A percentile compares a stretch with the other conserved stretches of the same genome.
Conservation (phyloP, 495 filamentous ascomycete species). For the Collariella sp. region DNA sequence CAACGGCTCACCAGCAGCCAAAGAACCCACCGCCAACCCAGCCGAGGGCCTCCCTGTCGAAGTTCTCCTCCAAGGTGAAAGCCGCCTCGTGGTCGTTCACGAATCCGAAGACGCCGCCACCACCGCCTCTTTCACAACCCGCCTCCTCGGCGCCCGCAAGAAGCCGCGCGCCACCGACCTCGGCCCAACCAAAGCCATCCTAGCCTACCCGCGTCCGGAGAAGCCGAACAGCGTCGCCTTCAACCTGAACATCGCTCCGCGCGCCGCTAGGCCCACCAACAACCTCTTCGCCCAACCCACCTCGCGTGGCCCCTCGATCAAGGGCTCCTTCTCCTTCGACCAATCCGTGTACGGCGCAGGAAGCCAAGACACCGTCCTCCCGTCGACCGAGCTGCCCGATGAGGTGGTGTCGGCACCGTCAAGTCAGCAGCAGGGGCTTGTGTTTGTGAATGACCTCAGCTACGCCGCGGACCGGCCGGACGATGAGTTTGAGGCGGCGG, state of each 20-base stretch:
- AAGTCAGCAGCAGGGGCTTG: conserved; percentile 25
- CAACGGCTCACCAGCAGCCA: conserved; percentile 23
- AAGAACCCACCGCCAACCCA: conserved; percentile 13
- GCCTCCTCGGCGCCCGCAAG: conserved; percentile 25
- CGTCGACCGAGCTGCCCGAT: conserved; percentile 15
- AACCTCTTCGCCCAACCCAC: conserved; percentile 11
- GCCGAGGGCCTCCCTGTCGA: conserved; percentile 43
- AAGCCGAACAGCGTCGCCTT: conserved; percentile 36
- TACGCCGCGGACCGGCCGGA: conserved; percentile 35
- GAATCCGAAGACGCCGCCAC: conserved; percentile 29
- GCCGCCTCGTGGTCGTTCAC: conserved; percentile 51
- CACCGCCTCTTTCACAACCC: conserved; percentile 28
- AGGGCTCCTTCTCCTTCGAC: conserved; percentile 19
- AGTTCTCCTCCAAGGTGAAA: conserved; percentile 56
- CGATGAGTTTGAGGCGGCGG: conserved; percentile 37
- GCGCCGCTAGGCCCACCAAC: conserved; percentile 4
- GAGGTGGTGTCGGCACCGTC: conserved; percentile 7
- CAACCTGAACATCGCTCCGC: conserved; percentile 35
- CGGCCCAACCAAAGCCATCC: conserved; percentile 28
- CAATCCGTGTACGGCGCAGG: conserved; percentile 9
- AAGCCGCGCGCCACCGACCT: conserved; percentile 22
- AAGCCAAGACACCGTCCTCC: conserved; percentile 6
- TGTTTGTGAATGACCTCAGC: conserved; percentile 37
- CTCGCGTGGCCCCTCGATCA: background rate
- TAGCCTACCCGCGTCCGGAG: conserved; percentile 34